These are phyloP conservation scores for Colletotrichum sp. DNA, from an alignment of 2,329 filamentous ascomycete species.

Conservation along the genomic window DNA sequence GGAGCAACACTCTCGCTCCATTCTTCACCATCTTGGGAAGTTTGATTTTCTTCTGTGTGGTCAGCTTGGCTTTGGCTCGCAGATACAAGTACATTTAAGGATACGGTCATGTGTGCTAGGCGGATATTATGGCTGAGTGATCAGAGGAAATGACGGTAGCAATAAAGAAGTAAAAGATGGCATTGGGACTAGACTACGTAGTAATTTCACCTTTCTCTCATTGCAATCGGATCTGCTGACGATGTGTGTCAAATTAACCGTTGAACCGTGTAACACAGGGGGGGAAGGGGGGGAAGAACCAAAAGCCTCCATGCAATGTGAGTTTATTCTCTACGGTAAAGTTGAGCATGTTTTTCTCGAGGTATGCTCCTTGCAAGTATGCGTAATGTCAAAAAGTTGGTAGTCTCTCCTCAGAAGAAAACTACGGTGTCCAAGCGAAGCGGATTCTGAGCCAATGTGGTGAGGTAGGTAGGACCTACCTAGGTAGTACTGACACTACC, in stretches of 20 bases:
- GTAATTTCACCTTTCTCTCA: neutral
- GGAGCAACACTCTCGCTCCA: slow-evolving; percentile 55
- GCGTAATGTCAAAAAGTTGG: neutral
- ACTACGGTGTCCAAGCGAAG: neutral
- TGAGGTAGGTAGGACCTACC: neutral
- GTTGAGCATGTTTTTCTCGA: neutral
- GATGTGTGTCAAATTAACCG: neutral
- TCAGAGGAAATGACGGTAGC: neutral
- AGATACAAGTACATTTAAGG: slow-evolving; percentile 49
- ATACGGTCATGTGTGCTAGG: neutral
- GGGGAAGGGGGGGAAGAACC: neutral
- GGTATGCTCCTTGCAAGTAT: neutral
- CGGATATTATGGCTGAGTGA: neutral
- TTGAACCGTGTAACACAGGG: neutral
- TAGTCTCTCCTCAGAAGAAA: neutral
- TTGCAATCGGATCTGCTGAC: neutral
- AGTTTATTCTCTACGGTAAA: neutral
- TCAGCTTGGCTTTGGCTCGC: slow-evolving; percentile 52
- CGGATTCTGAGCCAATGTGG: neutral
- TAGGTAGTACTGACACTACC: too few relatives aligned
- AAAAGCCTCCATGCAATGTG: neutral
- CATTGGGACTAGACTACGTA: neutral
- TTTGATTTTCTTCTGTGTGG: slow-evolving; percentile 57
- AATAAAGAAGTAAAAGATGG: neutral
- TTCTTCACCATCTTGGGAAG: slow-evolving; percentile 58